Percentiles rank a stretch among this genome's conserved stretches.
These are phyloP conservation scores for Dianthus caryophyllus DNA, from an alignment of 148 eudicot species.

Conservation along the genomic window DNA sequence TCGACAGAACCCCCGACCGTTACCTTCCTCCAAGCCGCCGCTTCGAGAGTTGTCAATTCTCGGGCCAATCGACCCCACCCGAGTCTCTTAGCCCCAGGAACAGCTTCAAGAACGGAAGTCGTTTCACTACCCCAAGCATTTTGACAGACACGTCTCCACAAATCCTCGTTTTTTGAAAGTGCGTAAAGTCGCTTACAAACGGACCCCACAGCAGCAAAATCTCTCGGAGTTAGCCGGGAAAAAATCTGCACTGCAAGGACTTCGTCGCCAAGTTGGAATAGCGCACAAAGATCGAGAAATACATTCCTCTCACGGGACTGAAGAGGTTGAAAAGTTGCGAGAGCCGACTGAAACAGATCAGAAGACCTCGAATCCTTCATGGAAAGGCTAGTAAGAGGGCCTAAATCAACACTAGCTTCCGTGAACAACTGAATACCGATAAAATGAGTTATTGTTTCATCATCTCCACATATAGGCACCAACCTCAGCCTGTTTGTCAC, in stretches of 20 bases:
- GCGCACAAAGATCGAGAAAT: constrained; percentile 59
- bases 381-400: constrained; percentile 61
- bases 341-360: constrained; percentile 48
- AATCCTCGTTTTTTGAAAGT: constrained; percentile 70
- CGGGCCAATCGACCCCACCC: constrained; percentile 95
- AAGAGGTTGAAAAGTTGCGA: constrained; percentile 36
- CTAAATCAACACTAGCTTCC: constrained; percentile 69
- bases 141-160: constrained; percentile 92
- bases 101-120: constrained; percentile 71
- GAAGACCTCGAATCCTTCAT: constrained; percentile 48
- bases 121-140: constrained; percentile 98
- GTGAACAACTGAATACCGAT: constrained; percentile 81
- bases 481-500: constrained; percentile 75
- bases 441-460: constrained; percentile 69
- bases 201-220: constrained; percentile 83
- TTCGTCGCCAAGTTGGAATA: constrained; percentile 77
- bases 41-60: constrained; percentile 90
- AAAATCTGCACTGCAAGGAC: constrained; percentile 70
- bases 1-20: constrained; percentile 87
- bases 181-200: constrained; percentile 66
- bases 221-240: constrained; percentile 78
- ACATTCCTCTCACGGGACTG: constrained; percentile 37
- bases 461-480: constrained; percentile 87
- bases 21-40: constrained; percentile 86
- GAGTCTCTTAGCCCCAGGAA: constrained; percentile 81